phyloP scores from a whole-genome alignment of 768 basidiomycete genomes.

The Leccinum rimulosum region DNA sequence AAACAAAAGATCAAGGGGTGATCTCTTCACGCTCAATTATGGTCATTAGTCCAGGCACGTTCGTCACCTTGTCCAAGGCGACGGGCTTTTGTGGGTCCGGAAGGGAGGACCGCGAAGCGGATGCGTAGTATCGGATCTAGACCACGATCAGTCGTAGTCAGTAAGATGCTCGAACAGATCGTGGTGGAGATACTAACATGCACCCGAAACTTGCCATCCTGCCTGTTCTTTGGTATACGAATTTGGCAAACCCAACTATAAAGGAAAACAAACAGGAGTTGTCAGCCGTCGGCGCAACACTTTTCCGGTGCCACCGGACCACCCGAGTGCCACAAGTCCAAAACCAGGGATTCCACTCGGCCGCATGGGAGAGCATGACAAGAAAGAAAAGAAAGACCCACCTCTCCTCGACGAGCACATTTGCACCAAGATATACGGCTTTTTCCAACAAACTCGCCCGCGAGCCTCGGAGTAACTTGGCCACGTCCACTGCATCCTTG shows the following conservation, averaged over 20 bases:
- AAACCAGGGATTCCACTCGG: background rate
- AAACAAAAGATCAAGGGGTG: slow-evolving; percentile 10
- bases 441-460: slow-evolving; percentile 49
- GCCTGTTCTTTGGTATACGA: slow-evolving; percentile 47
- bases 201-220: slow-evolving; percentile 56
- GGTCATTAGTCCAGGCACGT: slow-evolving; percentile 76
- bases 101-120: slow-evolving; percentile 48
- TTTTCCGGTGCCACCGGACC: background rate
- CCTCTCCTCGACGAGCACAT: slow-evolving; percentile 68
- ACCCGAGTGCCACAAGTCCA: background rate
- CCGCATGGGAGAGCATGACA: background rate
- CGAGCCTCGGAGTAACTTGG: slow-evolving; percentile 54
- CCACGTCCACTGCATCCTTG: slow-evolving; percentile 58
- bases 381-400: slow-evolving; percentile 36
- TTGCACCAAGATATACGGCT: slow-evolving; percentile 49
- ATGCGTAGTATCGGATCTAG: slow-evolving; percentile 64
- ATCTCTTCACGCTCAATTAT: slow-evolving; percentile 46
- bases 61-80: slow-evolving; percentile 55
- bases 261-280: background rate
- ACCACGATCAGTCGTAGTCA: background rate
- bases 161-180: background rate
- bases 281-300: slow-evolving; percentile 1
- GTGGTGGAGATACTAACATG: slow-evolving; percentile 39
- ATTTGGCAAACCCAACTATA: slow-evolving; percentile 66
- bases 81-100: slow-evolving; percentile 63